Conservation (phyloP, 345 rosid genomes). For the Gossypium longicalyx region DNA sequence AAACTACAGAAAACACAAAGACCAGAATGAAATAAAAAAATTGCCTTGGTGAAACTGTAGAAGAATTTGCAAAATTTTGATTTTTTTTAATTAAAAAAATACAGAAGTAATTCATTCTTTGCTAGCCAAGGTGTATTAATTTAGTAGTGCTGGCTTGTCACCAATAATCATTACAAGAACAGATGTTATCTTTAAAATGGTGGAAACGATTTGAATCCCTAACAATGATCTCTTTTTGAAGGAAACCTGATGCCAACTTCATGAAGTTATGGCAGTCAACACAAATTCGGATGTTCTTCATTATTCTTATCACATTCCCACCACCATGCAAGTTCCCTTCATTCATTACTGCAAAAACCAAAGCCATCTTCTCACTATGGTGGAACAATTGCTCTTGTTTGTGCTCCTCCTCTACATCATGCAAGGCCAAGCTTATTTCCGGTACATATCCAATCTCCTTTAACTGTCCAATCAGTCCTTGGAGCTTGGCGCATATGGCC, state of each 20-base stretch:
- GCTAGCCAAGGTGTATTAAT: too few relatives aligned
- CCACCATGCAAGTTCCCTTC: constrained; percentile 23
- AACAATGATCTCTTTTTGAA: constrained; percentile 61
- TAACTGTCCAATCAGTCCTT: constrained; percentile 46
- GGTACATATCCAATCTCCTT: constrained; percentile 74
- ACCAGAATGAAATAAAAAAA: too few relatives aligned
- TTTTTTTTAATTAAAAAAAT: too few relatives aligned
- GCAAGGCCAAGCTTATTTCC: constrained; percentile 60
- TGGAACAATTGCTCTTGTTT: constrained; percentile 61
- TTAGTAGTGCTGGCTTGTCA: constrained; percentile 18
- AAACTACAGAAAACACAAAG: too few relatives aligned
- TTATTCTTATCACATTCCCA: constrained; percentile 42
- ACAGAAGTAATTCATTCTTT: too few relatives aligned
- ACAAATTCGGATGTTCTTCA: constrained; percentile 79
- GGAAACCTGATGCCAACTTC: constrained; percentile 66
- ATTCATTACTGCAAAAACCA: constrained; percentile 57
- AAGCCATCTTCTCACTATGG: constrained; percentile 87
- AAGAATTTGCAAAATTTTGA: too few relatives aligned
- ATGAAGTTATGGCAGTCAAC: constrained; percentile 90
- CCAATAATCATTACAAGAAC: constrained; percentile 89
- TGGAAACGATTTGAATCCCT: constrained; percentile 87
- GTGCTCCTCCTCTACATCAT: constrained; percentile 70
- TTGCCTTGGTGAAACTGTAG: too few relatives aligned
- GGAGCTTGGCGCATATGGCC: constrained; percentile 42
- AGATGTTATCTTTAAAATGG: constrained; percentile 52